Conservation (phyloP, 768 basidiomycete genomes). For the Leucosporidium scottii region DNA sequence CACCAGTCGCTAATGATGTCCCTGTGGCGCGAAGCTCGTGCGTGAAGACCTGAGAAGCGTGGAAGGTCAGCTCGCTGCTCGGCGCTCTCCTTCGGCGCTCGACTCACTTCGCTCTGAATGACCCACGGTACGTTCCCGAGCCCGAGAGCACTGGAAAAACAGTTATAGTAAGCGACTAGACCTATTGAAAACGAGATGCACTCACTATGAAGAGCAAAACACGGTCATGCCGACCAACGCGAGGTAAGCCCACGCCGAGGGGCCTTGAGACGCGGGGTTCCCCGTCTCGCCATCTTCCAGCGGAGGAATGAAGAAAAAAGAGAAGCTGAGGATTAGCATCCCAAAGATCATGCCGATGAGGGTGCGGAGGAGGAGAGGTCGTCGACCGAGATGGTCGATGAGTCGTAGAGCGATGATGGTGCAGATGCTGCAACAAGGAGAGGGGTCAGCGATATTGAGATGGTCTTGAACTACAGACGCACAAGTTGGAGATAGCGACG, state of each 20-base stretch:
- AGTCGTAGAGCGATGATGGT: slow-evolving; percentile 27
- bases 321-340: slow-evolving; percentile 21
- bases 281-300: neutral
- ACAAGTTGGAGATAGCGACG: slow-evolving; percentile 31
- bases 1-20: slow-evolving; percentile 13
- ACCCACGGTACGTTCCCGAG: slow-evolving; percentile 33
- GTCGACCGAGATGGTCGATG: slow-evolving; percentile 26
- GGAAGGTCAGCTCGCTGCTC: neutral
- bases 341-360: slow-evolving; percentile 28
- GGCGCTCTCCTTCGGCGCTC: neutral
- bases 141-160: slow-evolving; percentile 6
- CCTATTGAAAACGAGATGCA: too few relatives aligned
- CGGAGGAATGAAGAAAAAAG: slow-evolving; percentile 22
- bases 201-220: slow-evolving; percentile 20
- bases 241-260: slow-evolving; percentile 10
- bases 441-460: neutral
- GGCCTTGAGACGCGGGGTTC: neutral
- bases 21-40: slow-evolving; percentile 21
- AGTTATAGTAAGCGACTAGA: too few relatives aligned
- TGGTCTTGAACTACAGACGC: neutral
- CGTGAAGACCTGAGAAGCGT: slow-evolving; percentile 16
- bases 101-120: slow-evolving; percentile 24
- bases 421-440: neutral
- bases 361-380: slow-evolving; percentile 19
- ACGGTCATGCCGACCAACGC: slow-evolving; percentile 12